Evolutionary conservation across 2,329 filamentous ascomycete genomes (phyloP), one percentile per base, ranked within the genome.

Genomic region (Aspergillus ustus): DNA sequence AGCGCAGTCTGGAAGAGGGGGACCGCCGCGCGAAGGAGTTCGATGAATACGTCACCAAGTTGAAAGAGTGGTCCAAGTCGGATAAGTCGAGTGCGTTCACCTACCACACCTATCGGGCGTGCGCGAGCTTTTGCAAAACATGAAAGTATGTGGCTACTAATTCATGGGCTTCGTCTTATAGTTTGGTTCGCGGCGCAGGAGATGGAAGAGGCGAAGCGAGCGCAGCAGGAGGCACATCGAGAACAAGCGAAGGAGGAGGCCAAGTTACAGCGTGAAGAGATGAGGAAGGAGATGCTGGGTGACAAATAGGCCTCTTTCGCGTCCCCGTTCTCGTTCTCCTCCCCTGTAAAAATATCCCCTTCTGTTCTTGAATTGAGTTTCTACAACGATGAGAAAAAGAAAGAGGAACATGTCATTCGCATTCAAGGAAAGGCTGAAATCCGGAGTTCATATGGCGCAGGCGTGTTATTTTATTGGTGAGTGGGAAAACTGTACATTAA

Each of bases 51-150:
- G 91, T 97, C 29, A 85, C 74, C 52, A 88, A 89, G 70, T 78
- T 99, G 74, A 97, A 96, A 83, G 87, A 94, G 70, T 92, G 93
- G 76, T 91, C 92, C 28, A 96, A 93, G 81, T 95, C 90, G 15
- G 90, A 96, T 73, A 97, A 94, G 80, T 91, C 91, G 48, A 96
- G 93, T 96, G 83, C 63, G 75, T 73, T 31, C 29, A 31, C 48
- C 34, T n/a, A 19, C 44, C 44, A n/a, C 20, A 20, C 44, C n/a
- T 46, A 2, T 2, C 13, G n/a, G n/a, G 40, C 54, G 69, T 56
- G 68, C 50, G 25, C 25, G 25, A 25, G 25, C 4, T 25, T 46
- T 8, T 49, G n/a, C 29, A 15, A 15, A 15, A 13, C 53, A 29
- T 52, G 25, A n/a, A n/a, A n/a, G n/a, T 15, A 7, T 37, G 25